Conservation (phyloP, 1,284 basidiomycete genomes). For the Leccinum huronense region DNA sequence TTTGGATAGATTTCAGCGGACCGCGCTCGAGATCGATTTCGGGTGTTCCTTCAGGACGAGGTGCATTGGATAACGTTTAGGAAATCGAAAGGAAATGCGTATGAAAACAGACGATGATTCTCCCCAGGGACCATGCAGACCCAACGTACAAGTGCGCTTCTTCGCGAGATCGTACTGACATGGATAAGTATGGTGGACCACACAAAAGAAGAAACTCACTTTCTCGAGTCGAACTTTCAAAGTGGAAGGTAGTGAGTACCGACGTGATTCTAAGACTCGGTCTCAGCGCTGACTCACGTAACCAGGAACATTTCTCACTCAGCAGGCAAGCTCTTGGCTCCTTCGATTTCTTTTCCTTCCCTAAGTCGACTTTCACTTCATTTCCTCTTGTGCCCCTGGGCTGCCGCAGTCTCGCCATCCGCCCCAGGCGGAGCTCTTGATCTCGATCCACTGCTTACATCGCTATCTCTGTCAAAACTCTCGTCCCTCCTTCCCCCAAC, state of each 20-base stretch:
- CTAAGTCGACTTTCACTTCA: constrained; percentile 48
- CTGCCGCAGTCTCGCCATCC: constrained; percentile 21
- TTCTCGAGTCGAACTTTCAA: constrained; percentile 84
- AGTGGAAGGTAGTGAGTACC: constrained; percentile 68
- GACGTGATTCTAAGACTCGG: constrained; percentile 64
- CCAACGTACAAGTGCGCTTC: constrained; percentile 80
- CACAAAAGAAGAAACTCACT: constrained; percentile 40
- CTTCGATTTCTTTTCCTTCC: constrained; percentile 44
- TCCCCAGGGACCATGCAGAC: constrained; percentile 90
- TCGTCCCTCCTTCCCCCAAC: constrained; percentile 50
- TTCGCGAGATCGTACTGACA: constrained; percentile 75
- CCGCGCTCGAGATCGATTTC: constrained; percentile 81
- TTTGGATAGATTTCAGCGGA: constrained; percentile 65
- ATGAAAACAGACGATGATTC: constrained; percentile 73
- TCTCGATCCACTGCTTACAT: constrained; percentile 40
- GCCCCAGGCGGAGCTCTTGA: constrained; percentile 33
- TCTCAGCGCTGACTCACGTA: constrained; percentile 12
- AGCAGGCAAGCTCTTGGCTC: constrained; percentile 67
- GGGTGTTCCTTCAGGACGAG: constrained; percentile 64
- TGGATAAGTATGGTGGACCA: constrained; percentile 5
- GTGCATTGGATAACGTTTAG: constrained; percentile 74
- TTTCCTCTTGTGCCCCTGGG: constrained; percentile 28
- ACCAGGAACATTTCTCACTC: constrained; percentile 51
- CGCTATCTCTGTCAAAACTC: constrained; percentile 53
- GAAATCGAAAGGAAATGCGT: constrained; percentile 89